Evolutionary conservation across 2,329 filamentous ascomycete species (phyloP), one percentile per base, ranked within the genome.

Genomic region (Fusarium stilboides): DNA sequence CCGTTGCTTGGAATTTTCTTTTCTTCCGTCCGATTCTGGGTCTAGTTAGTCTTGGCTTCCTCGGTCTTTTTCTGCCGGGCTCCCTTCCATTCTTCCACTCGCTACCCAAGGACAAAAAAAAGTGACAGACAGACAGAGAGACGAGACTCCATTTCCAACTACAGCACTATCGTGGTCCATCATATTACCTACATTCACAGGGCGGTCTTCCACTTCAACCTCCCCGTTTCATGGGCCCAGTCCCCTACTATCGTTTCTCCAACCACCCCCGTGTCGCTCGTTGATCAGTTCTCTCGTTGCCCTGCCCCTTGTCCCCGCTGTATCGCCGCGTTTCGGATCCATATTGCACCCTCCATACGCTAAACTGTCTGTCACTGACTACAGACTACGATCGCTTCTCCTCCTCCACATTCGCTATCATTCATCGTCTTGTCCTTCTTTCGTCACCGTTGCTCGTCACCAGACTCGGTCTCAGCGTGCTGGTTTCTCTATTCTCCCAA

Each of bases 241-340:
- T 50, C 44, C 57, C 45, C 59, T 50, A 52, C 45, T 59, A 55
- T 59, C 57, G 44, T 55, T 60, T 58, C 61, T 65, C 64, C 56
- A 61, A 55, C 58, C 65, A 68, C 62, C 72, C 68, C 63, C 62
- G 54, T 64, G 70, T 70, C 72, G 62, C 63, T 74, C 70, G 71
- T 66, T 71, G 65, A 64, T 68, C 47, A 47, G 40, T 65, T 53
- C 52, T 59, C 46, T 68, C 43, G 57, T 46, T 55, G 55, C 39
- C 49, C 44, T 33, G n/a, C 53, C 62, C 67, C 58, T 54, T 60
- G 61, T 65, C 58, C 47, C 62, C 53, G 65, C 58, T 51, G 57
- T 68, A 55, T 57, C 63, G 61, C 67, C 56, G 69, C 58, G 62
- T 66, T 60, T 73, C 68, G 70, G 72, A 53, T 67, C 68, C 62